Evolutionary conservation across 139 green algal genomes (phyloP), one percentile per base, ranked within the genome.

Genomic region (Tetraselmis chui): DNA sequence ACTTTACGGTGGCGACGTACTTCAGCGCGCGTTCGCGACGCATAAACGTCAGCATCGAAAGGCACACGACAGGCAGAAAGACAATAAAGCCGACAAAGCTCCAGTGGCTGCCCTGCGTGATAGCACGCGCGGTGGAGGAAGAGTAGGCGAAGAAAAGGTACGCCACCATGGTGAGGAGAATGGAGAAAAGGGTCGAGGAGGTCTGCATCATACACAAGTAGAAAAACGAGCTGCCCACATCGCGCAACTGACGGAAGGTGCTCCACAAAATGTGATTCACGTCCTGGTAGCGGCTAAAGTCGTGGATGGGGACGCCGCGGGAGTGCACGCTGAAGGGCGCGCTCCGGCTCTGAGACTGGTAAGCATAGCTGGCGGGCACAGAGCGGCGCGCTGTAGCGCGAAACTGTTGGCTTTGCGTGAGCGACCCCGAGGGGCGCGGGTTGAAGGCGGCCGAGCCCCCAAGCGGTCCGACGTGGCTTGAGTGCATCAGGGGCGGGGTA

Each of bases 131-230:
- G 11, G 45, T 67, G 84, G 29, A 58, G 29, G 2, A 45, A 0
- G 30, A 76, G 59, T 83, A 92, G 18, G 80, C 81, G 45, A 89
- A 92, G 85, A 92, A 92, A 1, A 77, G 11, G 23, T 85, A 82
- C 1, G 59, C 74, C 2, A 81, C 28, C 2, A 87, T 84, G 1
- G 84, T 87, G 59, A 87, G 79, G 26, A 84, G 18, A 25, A 75
- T 1, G 0, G 75, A 74, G 30, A 76, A 87, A 1, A 84, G 59
- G 28, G 32, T 87, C 0, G 84, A 80, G 80, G 80, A 84, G 24
- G 32, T 82, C 77, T 87, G 84, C 1, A 77, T 30, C 28, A 87
- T 77, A 0, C 81, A 28, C 18, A 87, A 77, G 0, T 45, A 76
- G 5, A 28, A 84, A 0, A 84, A 32, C 2, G 76, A 76, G 25